Evolutionary conservation across 495 filamentous ascomycete species (phyloP).

Genomic region (Cenococcum geophilum): DNA sequence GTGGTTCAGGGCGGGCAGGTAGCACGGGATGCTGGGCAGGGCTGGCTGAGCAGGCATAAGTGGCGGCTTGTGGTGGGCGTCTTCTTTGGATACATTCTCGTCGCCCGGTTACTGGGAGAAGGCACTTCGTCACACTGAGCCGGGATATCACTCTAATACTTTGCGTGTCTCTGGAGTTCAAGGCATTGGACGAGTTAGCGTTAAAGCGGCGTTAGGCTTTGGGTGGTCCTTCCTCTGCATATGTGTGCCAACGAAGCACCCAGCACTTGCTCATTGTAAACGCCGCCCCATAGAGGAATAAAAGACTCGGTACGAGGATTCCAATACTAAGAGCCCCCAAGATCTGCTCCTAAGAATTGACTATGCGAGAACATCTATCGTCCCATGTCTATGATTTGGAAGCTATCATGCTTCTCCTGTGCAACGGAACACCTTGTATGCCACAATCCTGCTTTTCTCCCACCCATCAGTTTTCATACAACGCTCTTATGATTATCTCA

Average conservation of each 20-base stretch:
- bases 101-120: constrained; percentile 65
- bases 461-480: too few species aligned
- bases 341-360: too few species aligned
- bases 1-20: constrained; percentile 72
- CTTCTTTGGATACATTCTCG: constrained; percentile 71
- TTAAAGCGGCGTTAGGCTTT: neutral
- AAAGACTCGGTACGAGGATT: too few species aligned
- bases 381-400: too few species aligned
- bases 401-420: too few species aligned
- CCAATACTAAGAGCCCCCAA: too few species aligned
- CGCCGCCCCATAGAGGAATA: too few species aligned
- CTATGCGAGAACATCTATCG: too few species aligned
- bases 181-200: neutral
- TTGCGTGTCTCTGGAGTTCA: neutral
- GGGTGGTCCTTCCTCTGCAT: neutral
- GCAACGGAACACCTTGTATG: too few species aligned
- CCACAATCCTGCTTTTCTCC: too few species aligned
- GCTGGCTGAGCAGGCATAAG: constrained; percentile 75
- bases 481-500: too few species aligned
- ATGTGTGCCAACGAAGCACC: neutral
- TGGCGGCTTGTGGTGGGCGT: constrained; percentile 59
- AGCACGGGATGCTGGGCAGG: constrained; percentile 66
- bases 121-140: constrained; percentile 23
- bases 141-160: neutral
- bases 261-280: too few species aligned